Evolutionary conservation across 305 asterid genomes (phyloP), one percentile per base, ranked within the genome.

Genomic region (Solanum hybrid): DNA sequence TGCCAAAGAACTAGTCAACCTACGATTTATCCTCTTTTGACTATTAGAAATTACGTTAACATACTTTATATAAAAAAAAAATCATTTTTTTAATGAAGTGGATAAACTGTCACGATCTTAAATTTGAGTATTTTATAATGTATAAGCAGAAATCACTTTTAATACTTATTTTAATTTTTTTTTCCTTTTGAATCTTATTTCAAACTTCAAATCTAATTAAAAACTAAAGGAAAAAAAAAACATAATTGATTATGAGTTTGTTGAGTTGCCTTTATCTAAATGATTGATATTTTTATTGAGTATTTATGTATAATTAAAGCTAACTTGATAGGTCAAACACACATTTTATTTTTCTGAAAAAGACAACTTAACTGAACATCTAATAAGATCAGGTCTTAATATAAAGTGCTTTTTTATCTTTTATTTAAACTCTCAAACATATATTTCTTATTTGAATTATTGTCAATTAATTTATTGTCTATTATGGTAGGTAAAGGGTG

Each of bases 401-500:
- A 19, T 60, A 60, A 85, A 56, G 77, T 85, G 38, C 24, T 32
- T 1, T 35, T 85, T 85, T n/a, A 85, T 60, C 77, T 22, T 17
- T 32, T 85, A 32, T 85, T 60, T 32, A 56, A 56, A 51, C 7
- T 32, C 88, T 60, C 51, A 56, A 85, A 51, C 10, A 51, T 19
- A 32, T 51, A 29, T 51, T 60, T 85, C 14, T 32, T 51, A 31
- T 85, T 31, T 56, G n/a, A 56, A 22, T 29, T 56, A 85, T 56
- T 29, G 38, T 10, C 6, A 27, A 84, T 45, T 84, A 31, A 19
- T 84, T 56, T 56, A 10, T 51, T 32, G 7, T 85, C 45, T 26
- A 26, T 19, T 32, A 12, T 56, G 76, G 76, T 85, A 85, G 88
- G 88, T 85, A 85, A 85, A 85, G 75, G 76, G 38, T 85, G 76